Base-by-base conservation (phyloP, 257 asterid species). In the Verbascum thapsus region DNA sequence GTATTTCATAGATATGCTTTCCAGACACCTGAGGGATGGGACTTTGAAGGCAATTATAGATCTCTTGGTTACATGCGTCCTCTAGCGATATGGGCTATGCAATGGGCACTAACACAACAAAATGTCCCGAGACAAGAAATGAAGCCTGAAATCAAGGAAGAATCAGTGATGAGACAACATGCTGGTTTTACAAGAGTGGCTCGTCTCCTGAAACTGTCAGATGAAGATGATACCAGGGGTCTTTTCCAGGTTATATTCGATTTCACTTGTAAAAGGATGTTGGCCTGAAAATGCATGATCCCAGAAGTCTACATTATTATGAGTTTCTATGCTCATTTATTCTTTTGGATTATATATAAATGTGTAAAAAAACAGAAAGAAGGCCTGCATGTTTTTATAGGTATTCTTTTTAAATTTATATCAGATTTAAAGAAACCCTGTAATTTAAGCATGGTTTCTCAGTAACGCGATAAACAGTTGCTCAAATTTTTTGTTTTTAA, bases 41-140 rank as follows among this genome's bases (percentile, higher is more conserved):
- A 73, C 78, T 10, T 80, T 19, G 89, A 90, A 20, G 96, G 96
- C 5, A 75, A 76, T 9, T 94, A 90, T 41, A 75, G 99, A 44
- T 80, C 97, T 20, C 82, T 90, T 3, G 75, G 80, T 43, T 90
- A 94, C 84, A 94, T 94, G 99, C 80, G 97, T 0, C 97, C 99
- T 8, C 69, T 94, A 62, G 91, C 92, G 15, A 94, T 90, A 57
- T 94, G 99, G 97, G 96, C 97, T 11, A 94, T 94, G 97, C 99
- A 94, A 56, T 94, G 97, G 96, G 96, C 97, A 16, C 69, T 94
- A 52, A 78, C 85, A 8, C 82, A 72, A 45, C 83, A 80, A 2
- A 78, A 71, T 55, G 38, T 53, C 53, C 64, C 83, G 18, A 81
- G 63, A 70, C 76, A 66, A 38, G 79, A 85, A 47, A 42, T 0